These are phyloP conservation scores for Pleurotus citrinopileatus DNA, from an alignment of 768 basidiomycete species.

Conservation along the genomic window DNA sequence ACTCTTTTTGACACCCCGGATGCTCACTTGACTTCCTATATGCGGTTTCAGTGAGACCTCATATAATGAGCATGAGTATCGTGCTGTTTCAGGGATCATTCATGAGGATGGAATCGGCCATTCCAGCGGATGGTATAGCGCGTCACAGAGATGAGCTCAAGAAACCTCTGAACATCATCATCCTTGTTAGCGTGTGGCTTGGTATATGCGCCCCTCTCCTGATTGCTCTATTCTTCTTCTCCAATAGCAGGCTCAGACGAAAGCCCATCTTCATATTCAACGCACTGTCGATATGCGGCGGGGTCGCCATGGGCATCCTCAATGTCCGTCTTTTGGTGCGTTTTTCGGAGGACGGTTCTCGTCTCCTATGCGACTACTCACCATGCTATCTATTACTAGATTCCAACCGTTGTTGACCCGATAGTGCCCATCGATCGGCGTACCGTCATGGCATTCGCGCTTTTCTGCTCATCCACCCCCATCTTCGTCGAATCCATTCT, in stretches of 20 bases:
- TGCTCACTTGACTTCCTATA: too few species aligned
- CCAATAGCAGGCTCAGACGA: constrained; percentile 14
- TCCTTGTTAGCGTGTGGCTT: too few species aligned
- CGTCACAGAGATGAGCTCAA: too few species aligned
- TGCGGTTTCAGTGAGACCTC: too few species aligned
- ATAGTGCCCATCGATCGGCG: too few species aligned
- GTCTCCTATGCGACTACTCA: not conserved
- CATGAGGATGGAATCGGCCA: too few species aligned
- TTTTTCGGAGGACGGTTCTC: not conserved
- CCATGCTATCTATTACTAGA: not conserved
- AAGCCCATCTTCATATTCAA: constrained; percentile 21
- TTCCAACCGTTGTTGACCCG: constrained; percentile 3
- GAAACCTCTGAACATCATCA: too few species aligned
- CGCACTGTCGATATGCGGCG: constrained; percentile 17
- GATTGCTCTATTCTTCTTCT: constrained; percentile 19
- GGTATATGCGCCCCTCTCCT: constrained; percentile 11
- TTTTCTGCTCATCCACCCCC: constrained; percentile 13
- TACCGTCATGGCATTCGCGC: constrained; percentile 9
- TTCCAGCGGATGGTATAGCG: too few species aligned
- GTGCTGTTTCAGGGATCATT: too few species aligned
- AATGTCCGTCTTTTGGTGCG: constrained; percentile 11
- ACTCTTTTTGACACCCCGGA: too few species aligned
- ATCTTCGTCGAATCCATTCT: constrained; percentile 24
- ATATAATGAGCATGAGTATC: too few species aligned
- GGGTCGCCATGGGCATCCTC: constrained; percentile 16